Base-by-base conservation (phyloP, 768 basidiomycete species). In the Roridomyces roridus region DNA sequence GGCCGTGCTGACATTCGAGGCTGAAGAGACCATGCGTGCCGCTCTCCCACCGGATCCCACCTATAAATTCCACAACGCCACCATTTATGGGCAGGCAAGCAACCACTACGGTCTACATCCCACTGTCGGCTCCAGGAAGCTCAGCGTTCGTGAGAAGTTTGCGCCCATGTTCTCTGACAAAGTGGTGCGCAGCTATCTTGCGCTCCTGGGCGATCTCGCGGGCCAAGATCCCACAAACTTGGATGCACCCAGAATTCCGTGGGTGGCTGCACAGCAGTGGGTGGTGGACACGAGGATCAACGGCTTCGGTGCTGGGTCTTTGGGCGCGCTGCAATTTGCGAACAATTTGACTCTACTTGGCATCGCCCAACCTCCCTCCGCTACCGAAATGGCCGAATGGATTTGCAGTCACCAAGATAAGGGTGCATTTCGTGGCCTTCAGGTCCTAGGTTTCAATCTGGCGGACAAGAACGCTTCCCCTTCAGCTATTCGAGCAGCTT, bases 351-450 rank as follows among this genome's bases (percentile, higher is more conserved):
- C 14, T 14, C 29, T 31, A 6, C 7, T 14, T 7, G 29, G 29
- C 6, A 31, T 31, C 14, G 29, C 29, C 6, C 6, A 6, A 6
- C 29, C 24, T 1, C 64, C 61, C 0, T 48, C 40, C 3, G 28
- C 41, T 0, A 40, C 24, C 1, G 26, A 24, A 6, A 57, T 65
- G 51, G 61, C 50, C 0, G 35, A 59, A 10, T 60, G 63, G 57
- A 57, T 65, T 35, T 57, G 23, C 15, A 15, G 43, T 2, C 46
- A 63, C 31, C 51, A 51, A 25, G 31, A 28, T 14, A 46, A 37
- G 9, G 61, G 64, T 0, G 58, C 58, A 0, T 60, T 65, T n/a
- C 41, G 18, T 12, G 64, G 64, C 5, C 51, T 65, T 3, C 45
- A 50, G n/a, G 29, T 36, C 1, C 28, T 60, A 0, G 58, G 62